These are phyloP conservation scores for Asclepias syriaca DNA, from an alignment of 257 asterid species.

Conservation along the genomic window DNA sequence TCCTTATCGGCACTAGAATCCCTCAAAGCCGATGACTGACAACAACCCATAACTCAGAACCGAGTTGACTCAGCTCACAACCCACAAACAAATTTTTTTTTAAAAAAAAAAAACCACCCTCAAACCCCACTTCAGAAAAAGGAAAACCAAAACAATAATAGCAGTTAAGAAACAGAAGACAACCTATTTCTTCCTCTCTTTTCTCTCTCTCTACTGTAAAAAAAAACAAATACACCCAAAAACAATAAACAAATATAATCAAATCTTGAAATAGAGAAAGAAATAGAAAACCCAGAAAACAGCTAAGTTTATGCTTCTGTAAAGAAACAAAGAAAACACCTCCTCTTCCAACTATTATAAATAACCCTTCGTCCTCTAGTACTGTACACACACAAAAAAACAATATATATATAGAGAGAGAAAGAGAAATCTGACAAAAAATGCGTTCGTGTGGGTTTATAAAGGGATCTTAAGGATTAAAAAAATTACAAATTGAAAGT, in stretches of 20 bases:
- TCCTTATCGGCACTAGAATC: slow-evolving; percentile 44
- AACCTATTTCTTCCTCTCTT: not conserved
- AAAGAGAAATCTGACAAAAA: not conserved
- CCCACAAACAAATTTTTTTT: slow-evolving; percentile 1
- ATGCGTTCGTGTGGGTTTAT: slow-evolving; percentile 9
- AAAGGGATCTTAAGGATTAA: slow-evolving; percentile 2
- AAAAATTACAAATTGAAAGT: not conserved
- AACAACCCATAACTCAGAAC: slow-evolving; percentile 71
- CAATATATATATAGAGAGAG: not conserved
- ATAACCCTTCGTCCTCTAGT: not conserved
- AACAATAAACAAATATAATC: not conserved
- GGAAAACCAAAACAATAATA: not conserved
- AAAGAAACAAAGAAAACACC: not conserved
- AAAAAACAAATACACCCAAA: not conserved
- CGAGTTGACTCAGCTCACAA: slow-evolving; percentile 12
- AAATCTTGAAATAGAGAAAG: not conserved
- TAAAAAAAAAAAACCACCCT: not conserved
- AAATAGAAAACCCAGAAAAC: not conserved
- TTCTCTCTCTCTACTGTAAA: not conserved
- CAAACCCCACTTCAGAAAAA: slow-evolving; percentile 1
- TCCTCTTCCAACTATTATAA: not conserved
- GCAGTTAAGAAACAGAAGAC: not conserved
- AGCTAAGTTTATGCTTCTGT: not conserved
- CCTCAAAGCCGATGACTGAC: slow-evolving; percentile 35
- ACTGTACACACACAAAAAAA: not conserved